Evolutionary conservation across 2,329 filamentous ascomycete species (phyloP).

Genomic region (Neocatenulostroma microsporum): DNA sequence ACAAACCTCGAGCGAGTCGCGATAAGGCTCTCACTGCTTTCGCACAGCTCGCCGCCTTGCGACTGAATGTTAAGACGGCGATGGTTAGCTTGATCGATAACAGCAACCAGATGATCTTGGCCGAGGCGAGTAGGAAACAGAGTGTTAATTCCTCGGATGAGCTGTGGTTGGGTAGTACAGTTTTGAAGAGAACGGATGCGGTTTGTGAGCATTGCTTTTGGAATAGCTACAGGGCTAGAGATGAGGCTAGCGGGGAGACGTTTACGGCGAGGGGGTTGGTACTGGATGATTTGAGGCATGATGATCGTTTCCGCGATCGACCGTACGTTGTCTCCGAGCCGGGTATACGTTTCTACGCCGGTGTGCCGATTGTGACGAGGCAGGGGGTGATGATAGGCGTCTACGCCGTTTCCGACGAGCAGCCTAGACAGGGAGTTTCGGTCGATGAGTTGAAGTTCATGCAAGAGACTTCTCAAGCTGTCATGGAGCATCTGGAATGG

Average conservation of each 20-base stretch:
- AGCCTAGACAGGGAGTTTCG: constrained; percentile 17
- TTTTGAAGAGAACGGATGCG: constrained; percentile 8
- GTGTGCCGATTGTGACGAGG: constrained; percentile 27
- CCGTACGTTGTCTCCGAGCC: constrained; percentile 25
- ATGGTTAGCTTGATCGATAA: constrained; percentile 42
- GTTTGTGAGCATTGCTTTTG: constrained; percentile 11
- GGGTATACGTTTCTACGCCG: constrained; percentile 27
- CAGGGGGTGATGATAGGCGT: constrained; percentile 30
- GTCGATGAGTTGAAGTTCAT: constrained; percentile 20
- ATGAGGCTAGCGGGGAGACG: constrained; percentile 12
- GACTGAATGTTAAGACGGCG: constrained; percentile 29
- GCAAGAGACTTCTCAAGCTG: constrained; percentile 25
- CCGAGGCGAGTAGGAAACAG: constrained; percentile 4
- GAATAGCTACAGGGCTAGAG: constrained; percentile 10
- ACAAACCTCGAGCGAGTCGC: constrained; percentile 13
- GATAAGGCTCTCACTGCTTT: constrained; percentile 31
- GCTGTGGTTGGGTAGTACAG: constrained; percentile 11
- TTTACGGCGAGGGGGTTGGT: constrained; percentile 13
- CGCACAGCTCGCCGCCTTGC: constrained; percentile 31
- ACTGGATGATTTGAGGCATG: constrained; percentile 24
- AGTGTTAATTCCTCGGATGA: constrained; percentile 1
- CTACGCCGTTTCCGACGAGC: constrained; percentile 25
- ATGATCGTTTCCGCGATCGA: constrained; percentile 27
- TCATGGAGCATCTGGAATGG: constrained; percentile 30
- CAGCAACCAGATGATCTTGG: constrained; percentile 22